These are phyloP conservation scores for Thelephora ganbajun DNA, from an alignment of 768 basidiomycete genomes.

Conservation along the genomic window DNA sequence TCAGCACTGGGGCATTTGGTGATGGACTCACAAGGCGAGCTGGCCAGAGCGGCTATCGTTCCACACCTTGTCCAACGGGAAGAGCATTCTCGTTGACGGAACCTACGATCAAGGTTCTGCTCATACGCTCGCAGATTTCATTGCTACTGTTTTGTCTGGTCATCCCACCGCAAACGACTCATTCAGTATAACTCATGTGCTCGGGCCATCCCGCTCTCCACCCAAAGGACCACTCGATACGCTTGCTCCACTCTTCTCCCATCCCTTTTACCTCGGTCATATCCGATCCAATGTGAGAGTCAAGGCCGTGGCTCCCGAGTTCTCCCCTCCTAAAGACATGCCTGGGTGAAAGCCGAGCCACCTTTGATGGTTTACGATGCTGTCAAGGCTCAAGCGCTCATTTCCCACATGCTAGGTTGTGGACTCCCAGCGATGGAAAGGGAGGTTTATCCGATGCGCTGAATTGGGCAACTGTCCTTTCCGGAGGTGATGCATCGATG, in stretches of 20 bases:
- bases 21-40: conserved; percentile 34
- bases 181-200: conserved; percentile 50
- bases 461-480: too few species aligned
- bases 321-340: too few species aligned
- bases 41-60: conserved; percentile 87
- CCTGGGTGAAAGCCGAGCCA: too few species aligned
- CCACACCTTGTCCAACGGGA: conserved; percentile 16
- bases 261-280: too few species aligned
- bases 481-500: too few species aligned
- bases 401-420: too few species aligned
- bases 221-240: conserved; percentile 69
- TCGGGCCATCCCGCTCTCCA: conserved; percentile 77
- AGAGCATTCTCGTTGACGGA: conserved; percentile 67
- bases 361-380: too few species aligned
- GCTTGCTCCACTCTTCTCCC: conserved; percentile 49
- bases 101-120: conserved; percentile 87
- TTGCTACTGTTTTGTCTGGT: conserved; percentile 27
- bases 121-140: conserved; percentile 47
- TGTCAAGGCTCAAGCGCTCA: too few species aligned
- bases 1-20: conserved; percentile 37
- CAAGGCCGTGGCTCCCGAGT: too few species aligned
- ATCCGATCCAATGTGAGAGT: too few species aligned
- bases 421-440: too few species aligned
- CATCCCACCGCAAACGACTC: conserved; percentile 5
- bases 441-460: too few species aligned